A percentile compares a stretch with the other conserved stretches of the same genome.
These are phyloP conservation scores for Ustilago hordei DNA, from an alignment of 1,284 basidiomycete species.

Conservation along the genomic window DNA sequence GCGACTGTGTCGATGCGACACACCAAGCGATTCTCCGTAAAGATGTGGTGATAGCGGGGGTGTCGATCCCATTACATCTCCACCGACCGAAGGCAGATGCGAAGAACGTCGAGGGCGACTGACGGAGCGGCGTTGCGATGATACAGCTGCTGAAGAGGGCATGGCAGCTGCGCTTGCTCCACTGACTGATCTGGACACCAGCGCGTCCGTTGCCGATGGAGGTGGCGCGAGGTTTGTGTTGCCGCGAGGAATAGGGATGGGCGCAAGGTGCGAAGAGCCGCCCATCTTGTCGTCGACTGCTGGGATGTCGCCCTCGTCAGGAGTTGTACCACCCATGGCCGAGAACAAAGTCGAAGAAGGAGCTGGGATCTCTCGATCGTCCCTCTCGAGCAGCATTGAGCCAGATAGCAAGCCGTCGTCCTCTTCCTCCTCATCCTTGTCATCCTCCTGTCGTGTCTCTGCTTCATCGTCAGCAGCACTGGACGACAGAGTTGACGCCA, in stretches of 20 bases:
- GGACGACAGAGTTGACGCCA: conserved; percentile 24
- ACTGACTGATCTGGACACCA: conserved; percentile 18
- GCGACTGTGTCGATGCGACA: conserved; percentile 41
- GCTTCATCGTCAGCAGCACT: conserved; percentile 39
- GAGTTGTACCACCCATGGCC: conserved; percentile 31
- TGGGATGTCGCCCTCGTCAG: conserved; percentile 60
- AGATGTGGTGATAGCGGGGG: conserved; percentile 65
- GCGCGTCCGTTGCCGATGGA: conserved; percentile 21
- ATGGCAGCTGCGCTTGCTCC: conserved; percentile 13
- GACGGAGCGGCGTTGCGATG: conserved; percentile 28
- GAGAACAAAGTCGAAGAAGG: conserved; percentile 45
- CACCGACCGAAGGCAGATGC: conserved; percentile 26
- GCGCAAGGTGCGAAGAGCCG: conserved; percentile 42
- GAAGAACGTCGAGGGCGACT: conserved; percentile 50
- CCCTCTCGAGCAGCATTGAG: conserved; percentile 42
- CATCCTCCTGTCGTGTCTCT: conserved; percentile 24
- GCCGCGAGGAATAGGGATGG: conserved; percentile 58
- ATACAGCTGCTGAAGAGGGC: conserved; percentile 10
- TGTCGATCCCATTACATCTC: conserved; percentile 39
- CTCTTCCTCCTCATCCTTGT: conserved; percentile 29
- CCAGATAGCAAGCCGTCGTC: conserved; percentile 39
- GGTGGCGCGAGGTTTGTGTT: conserved; percentile 15
- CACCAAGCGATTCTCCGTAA: conserved; percentile 40
- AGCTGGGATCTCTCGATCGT: conserved; percentile 46
- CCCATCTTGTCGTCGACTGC: conserved; percentile 59